A percentile compares a stretch with the other conserved stretches of the same genome.
phyloP scores from a whole-genome alignment of 805 yeast species.

The Candida parachauliodes region DNA sequence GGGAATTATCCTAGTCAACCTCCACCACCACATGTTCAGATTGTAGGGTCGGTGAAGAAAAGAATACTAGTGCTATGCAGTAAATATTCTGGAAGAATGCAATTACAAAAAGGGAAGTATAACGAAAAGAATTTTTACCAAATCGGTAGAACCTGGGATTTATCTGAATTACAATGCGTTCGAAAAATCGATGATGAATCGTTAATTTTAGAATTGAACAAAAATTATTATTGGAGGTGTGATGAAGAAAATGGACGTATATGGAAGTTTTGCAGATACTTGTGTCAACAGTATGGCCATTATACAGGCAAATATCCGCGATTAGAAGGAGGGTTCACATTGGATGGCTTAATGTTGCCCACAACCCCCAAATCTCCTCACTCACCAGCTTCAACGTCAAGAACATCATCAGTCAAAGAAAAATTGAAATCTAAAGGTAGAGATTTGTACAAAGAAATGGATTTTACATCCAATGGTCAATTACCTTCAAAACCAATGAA shows the following conservation, averaged over 20 bases:
- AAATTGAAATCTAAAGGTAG: conserved; percentile 18
- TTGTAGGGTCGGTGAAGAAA: conserved; percentile 44
- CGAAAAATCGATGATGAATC: conserved; percentile 56
- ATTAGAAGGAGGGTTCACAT: conserved; percentile 32
- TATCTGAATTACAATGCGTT: conserved; percentile 62
- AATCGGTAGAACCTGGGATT: conserved; percentile 89
- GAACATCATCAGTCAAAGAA: conserved; percentile 12
- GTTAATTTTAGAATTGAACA: conserved; percentile 58
- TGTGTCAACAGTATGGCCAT: conserved; percentile 29
- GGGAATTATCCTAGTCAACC: conserved; percentile 62
- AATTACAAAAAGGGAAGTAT: conserved; percentile 82
- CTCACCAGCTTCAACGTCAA: conserved; percentile 12
- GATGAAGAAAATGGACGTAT: conserved; percentile 37
- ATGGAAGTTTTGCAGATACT: conserved; percentile 31
- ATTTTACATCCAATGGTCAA: conserved; percentile 41
- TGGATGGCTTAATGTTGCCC: conserved; percentile 34
- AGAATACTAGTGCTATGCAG: conserved; percentile 61
- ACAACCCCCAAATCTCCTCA: conserved; percentile 10
- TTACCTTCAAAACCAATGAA: conserved; percentile 42
- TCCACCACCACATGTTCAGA: conserved; percentile 52
- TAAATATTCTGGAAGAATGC: conserved; percentile 62
- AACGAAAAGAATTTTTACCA: conserved; percentile 70
- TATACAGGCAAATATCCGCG: conserved; percentile 37
- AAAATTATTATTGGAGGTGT: conserved; percentile 73
- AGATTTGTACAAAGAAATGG: conserved; percentile 31